A percentile compares a stretch with the other conserved stretches of the same genome.
These are phyloP conservation scores for Stygiomarasmius scandens DNA, from an alignment of 1,284 basidiomycete species.

Conservation along the genomic window DNA sequence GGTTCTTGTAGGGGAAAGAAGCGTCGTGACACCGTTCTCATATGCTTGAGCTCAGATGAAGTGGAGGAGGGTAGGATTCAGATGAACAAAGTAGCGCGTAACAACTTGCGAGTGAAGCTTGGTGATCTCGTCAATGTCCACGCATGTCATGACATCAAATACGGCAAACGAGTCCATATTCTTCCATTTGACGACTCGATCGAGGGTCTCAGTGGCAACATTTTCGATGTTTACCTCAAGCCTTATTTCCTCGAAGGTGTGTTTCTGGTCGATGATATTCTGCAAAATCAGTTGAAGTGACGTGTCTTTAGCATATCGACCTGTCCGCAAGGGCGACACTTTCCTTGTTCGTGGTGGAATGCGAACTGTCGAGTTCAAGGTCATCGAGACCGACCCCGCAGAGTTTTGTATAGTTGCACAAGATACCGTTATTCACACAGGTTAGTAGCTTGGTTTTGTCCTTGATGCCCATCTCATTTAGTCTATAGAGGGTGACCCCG, in stretches of 20 bases:
- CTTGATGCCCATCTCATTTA: conserved; percentile 17
- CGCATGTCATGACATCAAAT: conserved; percentile 97
- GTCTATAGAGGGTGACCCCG: conserved; percentile 88
- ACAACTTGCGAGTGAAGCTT: conserved; percentile 97
- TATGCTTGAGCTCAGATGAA: conserved; percentile 93
- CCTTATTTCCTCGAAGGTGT: conserved; percentile 98
- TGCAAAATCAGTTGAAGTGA: conserved; percentile 13
- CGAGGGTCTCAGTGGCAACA: conserved; percentile 96
- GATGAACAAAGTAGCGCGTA: conserved; percentile 98
- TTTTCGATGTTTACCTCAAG: conserved; percentile 98
- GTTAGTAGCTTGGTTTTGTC: conserved; percentile 37
- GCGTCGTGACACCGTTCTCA: conserved; percentile 93
- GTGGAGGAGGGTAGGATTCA: conserved; percentile 98
- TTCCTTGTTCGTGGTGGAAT: conserved; percentile 98
- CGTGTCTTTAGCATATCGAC: conserved; percentile 74
- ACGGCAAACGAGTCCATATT: conserved; percentile 97
- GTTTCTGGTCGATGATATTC: conserved; percentile 6
- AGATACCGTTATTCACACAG: conserved; percentile 95
- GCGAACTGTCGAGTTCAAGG: conserved; percentile 99
- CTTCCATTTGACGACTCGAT: conserved; percentile 98
- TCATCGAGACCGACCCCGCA: conserved; percentile 92
- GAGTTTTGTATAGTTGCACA: conserved; percentile 98
- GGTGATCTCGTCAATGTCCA: conserved; percentile 96
- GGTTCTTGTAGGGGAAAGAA: conserved; percentile 80
- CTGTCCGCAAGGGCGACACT: conserved; percentile 95